Conservation (phyloP, 495 filamentous ascomycete species). For the Acidiella bohemica region DNA sequence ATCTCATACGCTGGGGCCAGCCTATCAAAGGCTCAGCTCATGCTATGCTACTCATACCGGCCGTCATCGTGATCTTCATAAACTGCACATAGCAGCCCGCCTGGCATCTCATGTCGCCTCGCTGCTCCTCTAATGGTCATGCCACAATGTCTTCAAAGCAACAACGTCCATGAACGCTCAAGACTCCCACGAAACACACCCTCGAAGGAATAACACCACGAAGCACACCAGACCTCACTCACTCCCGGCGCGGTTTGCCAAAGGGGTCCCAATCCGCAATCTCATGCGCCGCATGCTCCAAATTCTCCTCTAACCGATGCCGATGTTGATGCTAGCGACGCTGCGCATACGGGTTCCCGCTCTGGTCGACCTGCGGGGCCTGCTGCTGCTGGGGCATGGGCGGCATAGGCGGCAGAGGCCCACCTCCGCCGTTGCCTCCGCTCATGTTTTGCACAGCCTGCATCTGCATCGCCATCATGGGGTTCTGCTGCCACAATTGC, state of each 20-base stretch:
- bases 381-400: not conserved
- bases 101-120: no score
- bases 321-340: not conserved
- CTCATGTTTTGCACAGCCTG: not conserved
- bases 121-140: no score
- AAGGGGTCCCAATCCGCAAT: constrained; percentile 16
- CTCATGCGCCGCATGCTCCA: constrained; percentile 7
- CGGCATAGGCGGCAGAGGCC: constrained; percentile 2
- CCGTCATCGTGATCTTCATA: no score
- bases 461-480: constrained; percentile 10
- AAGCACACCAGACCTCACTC: no score
- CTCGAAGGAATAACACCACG: not conserved
- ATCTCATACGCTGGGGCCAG: no score
- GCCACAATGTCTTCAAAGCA: no score
- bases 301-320: no score
- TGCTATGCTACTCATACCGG: no score
- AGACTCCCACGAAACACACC: no score
- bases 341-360: constrained; percentile 19
- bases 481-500: constrained; percentile 8
- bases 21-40: no score
- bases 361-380: constrained; percentile 11
- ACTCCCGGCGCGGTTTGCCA: constrained; percentile 8
- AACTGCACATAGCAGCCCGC: no score
- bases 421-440: not conserved
- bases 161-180: no score